These are phyloP conservation scores for Phytopythium helicoides DNA, from an alignment of 352 stramenopile genomes.

Conservation along the genomic window DNA sequence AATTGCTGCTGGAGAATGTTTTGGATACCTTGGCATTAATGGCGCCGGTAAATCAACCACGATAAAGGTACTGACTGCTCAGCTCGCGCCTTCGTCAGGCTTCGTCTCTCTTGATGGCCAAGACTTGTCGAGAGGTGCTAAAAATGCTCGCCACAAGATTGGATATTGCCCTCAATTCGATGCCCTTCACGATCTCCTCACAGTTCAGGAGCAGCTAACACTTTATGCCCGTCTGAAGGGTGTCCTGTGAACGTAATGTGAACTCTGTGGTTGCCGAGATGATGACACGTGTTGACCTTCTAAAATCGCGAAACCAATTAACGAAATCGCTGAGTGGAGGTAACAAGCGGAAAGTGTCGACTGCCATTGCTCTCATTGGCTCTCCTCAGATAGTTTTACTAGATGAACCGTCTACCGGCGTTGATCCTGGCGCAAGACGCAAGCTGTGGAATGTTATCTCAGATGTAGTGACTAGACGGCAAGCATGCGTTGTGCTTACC, in stretches of 20 bases:
- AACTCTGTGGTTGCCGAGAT: conserved; percentile 33
- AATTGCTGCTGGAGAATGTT: conserved; percentile 79
- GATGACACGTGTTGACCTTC: no score
- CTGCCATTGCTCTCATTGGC: conserved; percentile 93
- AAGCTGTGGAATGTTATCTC: conserved; percentile 94
- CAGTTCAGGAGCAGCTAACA: conserved; percentile 88
- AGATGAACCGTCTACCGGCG: conserved; percentile 94
- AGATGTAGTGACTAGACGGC: conserved; percentile 47
- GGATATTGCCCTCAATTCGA: conserved; percentile 95
- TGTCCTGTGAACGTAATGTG: conserved; percentile 24
- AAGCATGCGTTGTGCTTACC: conserved; percentile 60
- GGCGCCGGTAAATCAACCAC: conserved; percentile 86
- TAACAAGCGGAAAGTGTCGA: conserved; percentile 91
- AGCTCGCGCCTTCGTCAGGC: conserved; percentile 49
- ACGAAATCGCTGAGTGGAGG: no score
- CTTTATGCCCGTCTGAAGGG: conserved; percentile 91
- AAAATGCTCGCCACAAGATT: conserved; percentile 48
- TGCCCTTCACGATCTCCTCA: conserved; percentile 92
- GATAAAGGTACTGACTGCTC: conserved; percentile 70
- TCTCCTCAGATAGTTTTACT: conserved; percentile 92
- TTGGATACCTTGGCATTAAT: conserved; percentile 89
- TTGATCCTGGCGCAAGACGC: conserved; percentile 90
- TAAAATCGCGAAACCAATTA: conserved; percentile 46
- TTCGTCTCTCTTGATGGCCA: conserved; percentile 46
- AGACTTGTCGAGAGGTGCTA: conserved; percentile 32